Evolutionary conservation across 1,284 basidiomycete genomes (phyloP), one percentile per base, ranked within the genome.

Genomic region (Melampsora larici-populina): DNA sequence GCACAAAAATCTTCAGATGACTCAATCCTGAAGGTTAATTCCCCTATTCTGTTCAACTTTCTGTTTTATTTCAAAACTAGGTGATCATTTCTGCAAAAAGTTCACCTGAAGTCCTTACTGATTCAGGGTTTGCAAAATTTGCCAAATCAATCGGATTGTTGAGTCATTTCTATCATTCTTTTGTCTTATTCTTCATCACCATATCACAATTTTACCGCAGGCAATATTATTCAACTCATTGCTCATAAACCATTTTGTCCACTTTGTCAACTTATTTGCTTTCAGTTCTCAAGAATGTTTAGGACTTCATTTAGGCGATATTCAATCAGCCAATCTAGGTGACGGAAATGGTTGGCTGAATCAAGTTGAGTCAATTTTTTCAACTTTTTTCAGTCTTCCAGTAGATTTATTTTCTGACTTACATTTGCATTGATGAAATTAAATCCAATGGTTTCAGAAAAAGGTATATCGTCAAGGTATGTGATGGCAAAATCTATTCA

Each of bases 301-400:
- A 33, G 26, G 26, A 31, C 29, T 64, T 31, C 26, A 33, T 36
- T 8, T 6, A 64, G 62, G 62, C 21, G 29, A 13, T 18, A 2
- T 7, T 31, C 62, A 64, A 36, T 18, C 7, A 29, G 26, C 62
- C 2, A 64, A 64, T 29, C 29, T 64, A 21, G 62, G 26, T 36
- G 62, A 64, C n/a, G 62, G 62, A 64, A 64, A 64, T 64, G 62
- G 17, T 21, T 64, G 33, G 29, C 1, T 21, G 18, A 64, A 64
- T 7, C 8, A 64, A 29, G 62, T 64, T 29, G 11, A 31, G 29
- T 36, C 18, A 4, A 6, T 7, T 26, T n/a, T 21, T 33, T 33
- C 8, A 24, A 29, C 33, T 64, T 29, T 6, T 7, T 64, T 64
- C 33, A 24, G 1, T 11, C 29, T 36, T 21, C 7, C 29, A 29